phyloP scores from a whole-genome alignment of 306 rosid species.

The Hippophae tibetana region DNA sequence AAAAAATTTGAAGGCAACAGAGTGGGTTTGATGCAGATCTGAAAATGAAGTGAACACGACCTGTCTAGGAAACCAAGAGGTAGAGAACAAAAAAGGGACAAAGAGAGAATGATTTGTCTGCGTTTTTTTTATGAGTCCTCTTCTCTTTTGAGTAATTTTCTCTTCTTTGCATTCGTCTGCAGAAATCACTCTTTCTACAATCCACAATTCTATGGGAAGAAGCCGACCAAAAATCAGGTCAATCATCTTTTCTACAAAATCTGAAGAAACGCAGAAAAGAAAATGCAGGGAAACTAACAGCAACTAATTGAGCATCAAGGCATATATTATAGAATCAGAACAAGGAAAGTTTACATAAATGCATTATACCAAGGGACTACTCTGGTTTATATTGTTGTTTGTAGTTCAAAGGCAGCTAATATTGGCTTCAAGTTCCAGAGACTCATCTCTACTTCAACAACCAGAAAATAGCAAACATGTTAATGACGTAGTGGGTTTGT shows the following conservation, averaged over 20 bases:
- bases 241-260: neutral
- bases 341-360: neutral
- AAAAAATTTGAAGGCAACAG: no score
- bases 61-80: neutral
- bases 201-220: no score
- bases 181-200: neutral
- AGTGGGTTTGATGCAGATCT: neutral
- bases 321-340: neutral
- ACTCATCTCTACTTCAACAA: conserved; percentile 5
- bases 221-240: neutral
- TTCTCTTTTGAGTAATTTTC: neutral
- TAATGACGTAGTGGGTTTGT: conserved; percentile 8
- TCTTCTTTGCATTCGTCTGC: neutral
- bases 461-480: neutral
- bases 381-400: conserved; percentile 16
- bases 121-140: neutral
- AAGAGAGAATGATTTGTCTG: neutral
- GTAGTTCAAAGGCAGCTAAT: conserved; percentile 7
- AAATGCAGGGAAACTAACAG: neutral
- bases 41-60: neutral
- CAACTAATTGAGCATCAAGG: neutral
- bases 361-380: conserved; percentile 7
- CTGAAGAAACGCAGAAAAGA: neutral
- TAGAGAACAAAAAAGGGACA: neutral
- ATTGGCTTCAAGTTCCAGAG: conserved; percentile 15